A percentile compares a stretch with the other conserved stretches of the same genome.
These are phyloP conservation scores for Cystobasidiaceae sp. DNA, from an alignment of 1,284 basidiomycete species.

Conservation along the genomic window DNA sequence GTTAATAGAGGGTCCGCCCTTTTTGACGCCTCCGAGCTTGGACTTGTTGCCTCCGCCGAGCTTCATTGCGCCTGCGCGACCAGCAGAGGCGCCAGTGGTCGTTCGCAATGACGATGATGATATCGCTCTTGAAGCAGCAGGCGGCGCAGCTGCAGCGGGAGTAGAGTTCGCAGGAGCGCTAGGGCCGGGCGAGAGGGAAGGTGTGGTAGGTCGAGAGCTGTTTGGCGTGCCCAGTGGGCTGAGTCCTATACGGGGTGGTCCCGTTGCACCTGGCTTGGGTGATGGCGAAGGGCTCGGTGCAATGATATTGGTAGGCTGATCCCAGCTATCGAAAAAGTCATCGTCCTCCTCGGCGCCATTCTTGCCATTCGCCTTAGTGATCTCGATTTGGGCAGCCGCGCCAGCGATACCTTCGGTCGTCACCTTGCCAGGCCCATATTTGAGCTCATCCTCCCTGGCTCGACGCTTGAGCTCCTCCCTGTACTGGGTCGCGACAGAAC, in stretches of 20 bases:
- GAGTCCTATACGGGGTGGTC: slow-evolving; percentile 31
- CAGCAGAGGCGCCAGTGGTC: slow-evolving; percentile 57
- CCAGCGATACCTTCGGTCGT: slow-evolving; percentile 68
- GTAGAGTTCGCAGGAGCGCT: slow-evolving; percentile 6
- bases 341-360: slow-evolving; percentile 60
- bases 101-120: slow-evolving; percentile 52
- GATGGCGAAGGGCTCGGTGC: slow-evolving; percentile 49
- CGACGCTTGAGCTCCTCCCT: slow-evolving; percentile 83
- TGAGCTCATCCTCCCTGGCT: slow-evolving; percentile 70
- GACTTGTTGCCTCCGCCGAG: slow-evolving; percentile 50
- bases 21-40: slow-evolving; percentile 74
- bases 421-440: slow-evolving; percentile 68
- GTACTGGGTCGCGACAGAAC: slow-evolving; percentile 76
- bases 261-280: slow-evolving; percentile 46
- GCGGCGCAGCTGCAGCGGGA: slow-evolving; percentile 44
- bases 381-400: slow-evolving; percentile 45
- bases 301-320: slow-evolving; percentile 57
- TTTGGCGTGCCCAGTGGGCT: slow-evolving; percentile 22
- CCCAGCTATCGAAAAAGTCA: slow-evolving; percentile 96
- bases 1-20: slow-evolving; percentile 65
- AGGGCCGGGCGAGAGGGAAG: slow-evolving; percentile 16
- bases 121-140: slow-evolving; percentile 48
- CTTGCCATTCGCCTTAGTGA: slow-evolving; percentile 30
- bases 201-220: slow-evolving; percentile 31
- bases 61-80: slow-evolving; percentile 53